Base-by-base conservation (phyloP, 768 basidiomycete species). In the Phylloporus sp. region DNA sequence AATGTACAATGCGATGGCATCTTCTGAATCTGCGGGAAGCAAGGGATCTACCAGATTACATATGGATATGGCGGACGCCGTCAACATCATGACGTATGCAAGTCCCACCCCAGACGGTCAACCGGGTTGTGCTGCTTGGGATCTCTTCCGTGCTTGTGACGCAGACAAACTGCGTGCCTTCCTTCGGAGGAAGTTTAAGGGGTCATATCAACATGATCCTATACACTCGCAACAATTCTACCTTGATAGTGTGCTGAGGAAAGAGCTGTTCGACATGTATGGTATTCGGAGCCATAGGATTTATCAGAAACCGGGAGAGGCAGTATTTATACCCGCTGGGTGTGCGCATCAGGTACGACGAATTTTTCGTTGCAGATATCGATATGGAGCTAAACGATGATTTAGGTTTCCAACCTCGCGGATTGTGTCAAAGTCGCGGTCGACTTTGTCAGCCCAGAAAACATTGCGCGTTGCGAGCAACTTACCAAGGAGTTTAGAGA, bases 371-470 rank as follows among this genome's bases (percentile, higher is more conserved):
- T 47, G 27, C 29, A 40, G 28, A n/a, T 42, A 32, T 45, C 13
- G 24, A 39, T 18, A 31, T 28, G 29, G 56, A 24, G 45, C 26
- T 49, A 3, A 50, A 23, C 42, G 46, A 11, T 16, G 27, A 59
- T 59, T 18, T 60, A 95, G 84, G 94, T 97, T 9, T 88, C 88
- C 59, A 97, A 97, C 66, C 72, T 94, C 45, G 80, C 91, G n/a
- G 93, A 97, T 68, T 95, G 91, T 62, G 85, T 97, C 73, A 97
- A 97, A 72, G 91, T 97, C 46, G 94, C 95, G 26, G 79, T 88
- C 61, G 95, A 97, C 70, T 97, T 93, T 68, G 92, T 97, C 57
- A 91, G 88, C 75, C 87, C 93, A 38, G 91, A 97, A 73, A 97
- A 95, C 65, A 85, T 97, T 34, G 74, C 72, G 43, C 81, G 91